Conservation (phyloP, 2,329 filamentous ascomycete genomes). For the Cercospora sp. region DNA sequence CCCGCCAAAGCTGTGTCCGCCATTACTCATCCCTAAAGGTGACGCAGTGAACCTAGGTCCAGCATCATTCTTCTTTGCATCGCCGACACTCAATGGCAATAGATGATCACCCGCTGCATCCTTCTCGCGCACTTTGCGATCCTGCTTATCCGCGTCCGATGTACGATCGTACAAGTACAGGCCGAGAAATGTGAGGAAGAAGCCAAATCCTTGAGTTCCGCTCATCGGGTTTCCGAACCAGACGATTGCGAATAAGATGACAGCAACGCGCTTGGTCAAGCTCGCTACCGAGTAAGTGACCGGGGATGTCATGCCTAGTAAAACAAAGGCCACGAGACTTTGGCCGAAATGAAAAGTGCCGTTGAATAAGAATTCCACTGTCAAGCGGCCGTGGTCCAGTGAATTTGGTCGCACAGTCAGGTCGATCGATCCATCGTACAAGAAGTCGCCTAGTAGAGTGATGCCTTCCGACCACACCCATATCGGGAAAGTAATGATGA, state of each 20-base stretch:
- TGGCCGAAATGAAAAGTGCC: constrained; percentile 95
- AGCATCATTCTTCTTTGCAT: constrained; percentile 40
- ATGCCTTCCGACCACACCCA: constrained; percentile 93
- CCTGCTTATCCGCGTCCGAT: constrained; percentile 82
- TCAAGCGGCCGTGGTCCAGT: constrained; percentile 60
- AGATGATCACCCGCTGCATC: constrained; percentile 64
- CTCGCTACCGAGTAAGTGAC: constrained; percentile 97
- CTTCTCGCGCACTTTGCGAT: constrained; percentile 68
- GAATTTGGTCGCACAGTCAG: constrained; percentile 76
- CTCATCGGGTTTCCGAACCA: constrained; percentile 96
- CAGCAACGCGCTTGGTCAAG: constrained; percentile 94
- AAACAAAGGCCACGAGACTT: constrained; percentile 89
- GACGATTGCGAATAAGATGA: constrained; percentile 89
- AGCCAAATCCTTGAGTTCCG: constrained; percentile 77
- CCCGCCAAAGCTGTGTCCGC: constrained; percentile 25
- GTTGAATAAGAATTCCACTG: constrained; percentile 93
- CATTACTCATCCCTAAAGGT: constrained; percentile 24
- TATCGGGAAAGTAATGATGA: constrained; percentile 81
- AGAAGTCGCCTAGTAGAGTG: constrained; percentile 71
- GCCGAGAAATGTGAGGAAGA: constrained; percentile 84
- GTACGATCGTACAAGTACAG: constrained; percentile 95
- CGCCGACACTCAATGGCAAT: constrained; percentile 60
- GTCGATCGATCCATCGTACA: constrained; percentile 76
- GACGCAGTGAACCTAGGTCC: constrained; percentile 25
- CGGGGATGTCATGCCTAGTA: constrained; percentile 89